These are phyloP conservation scores for Neodidymelliopsis sp. DNA, from an alignment of 2,329 filamentous ascomycete species.

Conservation along the genomic window DNA sequence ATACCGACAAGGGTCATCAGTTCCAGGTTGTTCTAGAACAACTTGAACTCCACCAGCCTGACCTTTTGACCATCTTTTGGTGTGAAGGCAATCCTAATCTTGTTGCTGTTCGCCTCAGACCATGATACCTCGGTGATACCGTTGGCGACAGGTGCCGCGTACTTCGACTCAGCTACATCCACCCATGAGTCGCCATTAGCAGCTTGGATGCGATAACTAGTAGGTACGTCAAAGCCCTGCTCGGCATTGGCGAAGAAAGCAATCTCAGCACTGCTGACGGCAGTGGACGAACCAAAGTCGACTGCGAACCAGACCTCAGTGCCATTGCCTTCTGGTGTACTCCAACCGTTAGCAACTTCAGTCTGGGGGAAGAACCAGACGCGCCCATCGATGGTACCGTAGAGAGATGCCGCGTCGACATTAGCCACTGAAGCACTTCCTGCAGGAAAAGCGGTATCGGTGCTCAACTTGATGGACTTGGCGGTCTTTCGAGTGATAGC, in stretches of 20 bases:
- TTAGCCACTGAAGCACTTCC: conserved; percentile 43
- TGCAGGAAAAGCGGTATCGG: conserved; percentile 37
- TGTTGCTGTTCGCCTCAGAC: conserved; percentile 30
- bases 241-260: conserved; percentile 46
- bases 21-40: conserved; percentile 37
- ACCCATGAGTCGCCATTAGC: conserved; percentile 35
- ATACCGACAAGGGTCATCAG: too few species aligned
- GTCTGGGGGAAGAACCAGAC: conserved; percentile 50
- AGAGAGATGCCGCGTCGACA: conserved; percentile 33
- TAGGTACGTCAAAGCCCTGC: conserved; percentile 40
- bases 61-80: conserved; percentile 43
- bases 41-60: conserved; percentile 51
- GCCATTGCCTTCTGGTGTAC: conserved; percentile 39
- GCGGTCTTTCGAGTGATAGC: conserved; percentile 43
- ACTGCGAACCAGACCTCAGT: conserved; percentile 49
- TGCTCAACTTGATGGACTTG: conserved; percentile 48
- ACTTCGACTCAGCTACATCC: conserved; percentile 33
- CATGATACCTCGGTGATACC: conserved; percentile 48
- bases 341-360: conserved; percentile 51
- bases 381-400: conserved; percentile 51
- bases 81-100: conserved; percentile 44
- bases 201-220: conserved; percentile 41
- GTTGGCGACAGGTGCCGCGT: conserved; percentile 42
- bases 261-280: conserved; percentile 44
- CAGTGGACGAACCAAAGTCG: conserved; percentile 44